Conservation (phyloP, 441 rosid genomes). For the Syzygium malaccense region DNA sequence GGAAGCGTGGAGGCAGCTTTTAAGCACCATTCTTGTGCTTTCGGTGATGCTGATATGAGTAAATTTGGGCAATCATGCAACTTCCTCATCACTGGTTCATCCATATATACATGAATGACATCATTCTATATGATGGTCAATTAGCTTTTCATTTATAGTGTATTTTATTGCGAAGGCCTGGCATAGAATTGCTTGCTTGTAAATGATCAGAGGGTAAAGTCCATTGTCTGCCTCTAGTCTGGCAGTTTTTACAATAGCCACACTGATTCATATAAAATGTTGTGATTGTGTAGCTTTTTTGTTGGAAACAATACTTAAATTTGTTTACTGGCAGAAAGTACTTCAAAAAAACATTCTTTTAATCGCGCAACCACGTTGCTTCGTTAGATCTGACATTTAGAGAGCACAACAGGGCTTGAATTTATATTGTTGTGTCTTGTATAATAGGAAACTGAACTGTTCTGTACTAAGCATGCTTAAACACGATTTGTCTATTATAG, state of each 20-base stretch:
- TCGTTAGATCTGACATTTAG: neutral
- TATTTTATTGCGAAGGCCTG: neutral
- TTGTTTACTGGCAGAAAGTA: neutral
- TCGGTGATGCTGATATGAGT: neutral
- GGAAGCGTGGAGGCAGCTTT: neutral
- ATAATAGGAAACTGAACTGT: neutral
- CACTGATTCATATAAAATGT: neutral
- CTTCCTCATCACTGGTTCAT: neutral
- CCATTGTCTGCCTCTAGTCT: neutral
- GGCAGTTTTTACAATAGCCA: neutral
- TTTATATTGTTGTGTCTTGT: neutral
- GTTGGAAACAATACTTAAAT: neutral
- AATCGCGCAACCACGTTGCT: neutral
- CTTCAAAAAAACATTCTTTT: neutral
- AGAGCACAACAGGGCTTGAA: neutral
- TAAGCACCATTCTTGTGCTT: neutral
- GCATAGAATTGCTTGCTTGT: neutral
- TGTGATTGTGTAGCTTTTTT: neutral
- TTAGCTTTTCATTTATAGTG: neutral
- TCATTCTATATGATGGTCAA: neutral
- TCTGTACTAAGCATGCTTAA: no score
- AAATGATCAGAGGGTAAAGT: neutral
- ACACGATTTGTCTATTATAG: neutral
- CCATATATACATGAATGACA: neutral
- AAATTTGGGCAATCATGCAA: neutral